Conservation (phyloP, 2,329 filamentous ascomycete genomes). For the Aspergillus hiratsukae region DNA sequence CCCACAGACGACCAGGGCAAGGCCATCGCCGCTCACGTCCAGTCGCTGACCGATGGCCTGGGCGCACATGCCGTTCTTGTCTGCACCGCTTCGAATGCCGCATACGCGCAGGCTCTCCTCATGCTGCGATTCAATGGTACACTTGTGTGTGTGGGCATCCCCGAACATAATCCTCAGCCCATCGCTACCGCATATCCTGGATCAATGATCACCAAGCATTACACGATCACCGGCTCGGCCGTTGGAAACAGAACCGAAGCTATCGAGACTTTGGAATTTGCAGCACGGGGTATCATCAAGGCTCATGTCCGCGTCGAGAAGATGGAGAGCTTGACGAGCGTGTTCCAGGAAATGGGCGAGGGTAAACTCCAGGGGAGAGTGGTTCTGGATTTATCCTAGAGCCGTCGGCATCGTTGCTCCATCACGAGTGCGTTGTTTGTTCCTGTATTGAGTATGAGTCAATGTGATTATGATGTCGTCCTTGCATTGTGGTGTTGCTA, state of each 20-base stretch:
- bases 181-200: slow-evolving; percentile 45
- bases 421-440: too few relatives aligned
- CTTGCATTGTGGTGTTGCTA: too few relatives aligned
- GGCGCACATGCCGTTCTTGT: slow-evolving; percentile 61
- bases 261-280: slow-evolving; percentile 47
- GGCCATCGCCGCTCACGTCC: slow-evolving; percentile 52
- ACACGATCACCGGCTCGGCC: slow-evolving; percentile 47
- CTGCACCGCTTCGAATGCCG: slow-evolving; percentile 47
- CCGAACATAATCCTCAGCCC: slow-evolving; percentile 42
- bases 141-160: slow-evolving; percentile 50
- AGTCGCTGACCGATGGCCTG: slow-evolving; percentile 52
- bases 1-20: slow-evolving; percentile 43
- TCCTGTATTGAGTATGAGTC: neutral
- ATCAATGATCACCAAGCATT: slow-evolving; percentile 38
- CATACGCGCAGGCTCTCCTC: slow-evolving; percentile 47
- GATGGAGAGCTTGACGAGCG: slow-evolving; percentile 44
- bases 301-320: slow-evolving; percentile 43
- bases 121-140: slow-evolving; percentile 49
- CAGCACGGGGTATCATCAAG: slow-evolving; percentile 45
- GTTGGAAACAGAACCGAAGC: slow-evolving; percentile 51
- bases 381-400: slow-evolving; percentile 41
- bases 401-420: neutral
- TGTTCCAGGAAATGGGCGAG: slow-evolving; percentile 44
- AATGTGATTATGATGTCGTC: neutral
- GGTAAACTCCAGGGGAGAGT: slow-evolving; percentile 45